These are phyloP conservation scores for Spergularia marina DNA, from an alignment of 148 eudicot genomes.

Conservation along the genomic window DNA sequence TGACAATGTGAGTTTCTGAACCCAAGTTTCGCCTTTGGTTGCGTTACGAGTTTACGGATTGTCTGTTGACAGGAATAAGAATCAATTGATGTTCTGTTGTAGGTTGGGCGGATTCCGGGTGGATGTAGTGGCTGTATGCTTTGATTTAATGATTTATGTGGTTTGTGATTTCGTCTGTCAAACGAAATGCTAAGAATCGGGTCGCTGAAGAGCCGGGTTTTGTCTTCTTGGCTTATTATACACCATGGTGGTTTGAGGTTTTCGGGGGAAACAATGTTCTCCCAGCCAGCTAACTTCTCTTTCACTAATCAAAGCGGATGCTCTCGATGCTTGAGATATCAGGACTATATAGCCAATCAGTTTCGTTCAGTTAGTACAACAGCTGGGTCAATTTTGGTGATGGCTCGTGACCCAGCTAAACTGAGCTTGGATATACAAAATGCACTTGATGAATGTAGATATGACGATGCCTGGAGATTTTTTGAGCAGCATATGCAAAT, in stretches of 20 bases:
- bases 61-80: background rate
- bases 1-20: no score
- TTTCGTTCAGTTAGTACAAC: constrained; percentile 37
- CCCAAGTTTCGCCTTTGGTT: no score
- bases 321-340: background rate
- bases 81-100: background rate
- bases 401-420: constrained; percentile 77
- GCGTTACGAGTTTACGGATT: no score
- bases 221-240: constrained; percentile 19
- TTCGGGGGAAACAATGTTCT: constrained; percentile 15
- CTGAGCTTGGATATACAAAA: constrained; percentile 55
- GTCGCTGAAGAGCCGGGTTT: constrained; percentile 30
- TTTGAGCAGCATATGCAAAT: constrained; percentile 70
- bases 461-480: constrained; percentile 66
- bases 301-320: background rate
- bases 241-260: constrained; percentile 8
- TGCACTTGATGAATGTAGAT: constrained; percentile 60
- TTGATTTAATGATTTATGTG: background rate
- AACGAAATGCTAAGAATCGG: constrained; percentile 34
- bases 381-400: constrained; percentile 62
- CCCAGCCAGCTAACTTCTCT: constrained; percentile 12
- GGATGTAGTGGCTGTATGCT: background rate
- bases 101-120: background rate
- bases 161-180: background rate
- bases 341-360: constrained; percentile 12